A percentile compares a stretch with the other conserved stretches of the same genome.
phyloP scores from a whole-genome alignment of 2,329 filamentous ascomycete genomes.

The Diaporthe australafricana region DNA sequence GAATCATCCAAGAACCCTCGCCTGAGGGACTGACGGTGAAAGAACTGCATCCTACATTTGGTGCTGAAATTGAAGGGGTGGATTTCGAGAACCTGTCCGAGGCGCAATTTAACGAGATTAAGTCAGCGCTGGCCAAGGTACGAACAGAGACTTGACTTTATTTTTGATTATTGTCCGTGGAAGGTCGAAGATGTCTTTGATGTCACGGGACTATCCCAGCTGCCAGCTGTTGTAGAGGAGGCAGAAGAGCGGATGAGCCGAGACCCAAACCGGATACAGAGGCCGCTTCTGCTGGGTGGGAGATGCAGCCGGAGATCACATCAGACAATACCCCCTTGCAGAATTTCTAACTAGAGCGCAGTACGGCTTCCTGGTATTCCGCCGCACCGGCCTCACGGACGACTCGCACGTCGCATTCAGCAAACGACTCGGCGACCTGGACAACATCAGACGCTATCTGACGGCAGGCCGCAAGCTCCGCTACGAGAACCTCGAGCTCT shows the following conservation, averaged over 20 bases:
- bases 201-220: neutral
- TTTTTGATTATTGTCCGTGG: neutral
- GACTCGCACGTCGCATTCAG: constrained; percentile 63
- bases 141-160: neutral
- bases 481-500: constrained; percentile 62
- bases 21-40: constrained; percentile 42
- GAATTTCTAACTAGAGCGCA: neutral
- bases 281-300: neutral
- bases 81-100: constrained; percentile 48
- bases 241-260: neutral
- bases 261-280: neutral
- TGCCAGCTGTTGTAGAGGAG: neutral
- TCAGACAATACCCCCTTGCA: neutral
- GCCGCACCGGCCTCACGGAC: constrained; percentile 62
- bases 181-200: neutral
- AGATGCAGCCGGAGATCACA: neutral
- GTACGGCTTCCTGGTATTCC: constrained; percentile 62
- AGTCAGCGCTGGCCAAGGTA: constrained; percentile 49
- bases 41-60: constrained; percentile 43
- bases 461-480: constrained; percentile 58
- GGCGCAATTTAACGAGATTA: constrained; percentile 47
- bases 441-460: constrained; percentile 64
- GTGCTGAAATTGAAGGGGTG: constrained; percentile 47
- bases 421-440: constrained; percentile 63
- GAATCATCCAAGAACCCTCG: constrained; percentile 42